These are phyloP conservation scores for Hyaloperonospora brassicae DNA, from an alignment of 352 stramenopile genomes.

Conservation along the genomic window DNA sequence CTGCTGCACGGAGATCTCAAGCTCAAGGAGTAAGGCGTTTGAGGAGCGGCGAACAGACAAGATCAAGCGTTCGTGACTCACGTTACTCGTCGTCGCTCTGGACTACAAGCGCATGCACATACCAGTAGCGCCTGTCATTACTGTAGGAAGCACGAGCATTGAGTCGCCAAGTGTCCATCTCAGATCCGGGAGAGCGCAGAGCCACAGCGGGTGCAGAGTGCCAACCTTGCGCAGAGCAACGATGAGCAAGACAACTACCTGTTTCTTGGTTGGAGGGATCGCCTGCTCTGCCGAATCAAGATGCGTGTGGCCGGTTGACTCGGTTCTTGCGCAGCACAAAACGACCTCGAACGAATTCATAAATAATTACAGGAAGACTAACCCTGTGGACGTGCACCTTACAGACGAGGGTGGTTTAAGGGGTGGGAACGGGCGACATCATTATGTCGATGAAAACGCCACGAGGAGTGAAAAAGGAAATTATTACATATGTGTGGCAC, in stretches of 20 bases:
- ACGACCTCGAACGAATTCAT: not conserved
- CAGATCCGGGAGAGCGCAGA: not conserved
- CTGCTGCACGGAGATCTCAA: not conserved
- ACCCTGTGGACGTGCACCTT: not conserved
- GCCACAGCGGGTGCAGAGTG: not conserved
- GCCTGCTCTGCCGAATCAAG: too few relatives aligned
- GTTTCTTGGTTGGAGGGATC: not conserved
- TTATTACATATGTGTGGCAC: not conserved
- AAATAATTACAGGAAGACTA: not conserved
- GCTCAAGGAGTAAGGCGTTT: not conserved
- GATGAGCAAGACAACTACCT: constrained; percentile 39
- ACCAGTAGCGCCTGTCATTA: not conserved
- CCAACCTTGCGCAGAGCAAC: not conserved
- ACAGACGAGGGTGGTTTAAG: not conserved
- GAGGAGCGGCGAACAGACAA: not conserved
- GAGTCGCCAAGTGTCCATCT: not conserved
- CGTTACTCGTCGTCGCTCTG: not conserved
- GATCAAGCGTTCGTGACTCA: not conserved
- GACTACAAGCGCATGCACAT: not conserved
- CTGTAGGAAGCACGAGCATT: not conserved
- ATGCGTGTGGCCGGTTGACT: not conserved
- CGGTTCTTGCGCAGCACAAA: not conserved
- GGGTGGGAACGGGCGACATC: not conserved
- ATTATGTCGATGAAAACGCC: not conserved
- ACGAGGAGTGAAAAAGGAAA: not conserved